Conservation (phyloP, 495 filamentous ascomycete genomes). For the Cairneyella variabilis region DNA sequence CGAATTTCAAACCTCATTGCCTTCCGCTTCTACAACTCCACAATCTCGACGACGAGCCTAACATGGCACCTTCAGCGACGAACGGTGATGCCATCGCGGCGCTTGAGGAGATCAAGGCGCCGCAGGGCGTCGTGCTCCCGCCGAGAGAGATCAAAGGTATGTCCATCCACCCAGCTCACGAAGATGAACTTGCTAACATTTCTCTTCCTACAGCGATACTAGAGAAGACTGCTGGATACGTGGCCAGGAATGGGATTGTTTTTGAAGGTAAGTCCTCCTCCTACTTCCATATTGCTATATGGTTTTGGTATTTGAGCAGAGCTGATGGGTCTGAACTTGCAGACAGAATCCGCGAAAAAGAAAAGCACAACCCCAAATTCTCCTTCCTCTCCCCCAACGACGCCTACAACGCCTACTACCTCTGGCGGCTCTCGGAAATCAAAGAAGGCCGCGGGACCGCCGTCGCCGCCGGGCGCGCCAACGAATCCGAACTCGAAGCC, state of each 20-base stretch:
- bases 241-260: conserved; percentile 73
- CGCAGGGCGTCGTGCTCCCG: conserved; percentile 78
- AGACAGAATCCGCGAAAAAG: conserved; percentile 83
- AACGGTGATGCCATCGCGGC: conserved; percentile 51
- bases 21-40: too few relatives aligned
- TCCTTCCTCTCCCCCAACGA: conserved; percentile 81
- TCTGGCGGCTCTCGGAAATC: conserved; percentile 86
- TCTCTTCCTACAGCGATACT: conserved; percentile 60
- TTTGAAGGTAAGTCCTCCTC: conserved; percentile 63
- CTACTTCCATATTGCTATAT: too few relatives aligned
- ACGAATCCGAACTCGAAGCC: conserved; percentile 53
- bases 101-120: conserved; percentile 62
- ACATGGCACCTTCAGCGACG: conserved; percentile 44
- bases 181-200: conserved; percentile 30
- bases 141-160: conserved; percentile 73
- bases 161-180: conserved; percentile 21
- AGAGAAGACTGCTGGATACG: conserved; percentile 95
- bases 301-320: neutral
- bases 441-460: conserved; percentile 75
- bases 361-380: conserved; percentile 83
- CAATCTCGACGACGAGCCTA: too few relatives aligned
- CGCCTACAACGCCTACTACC: conserved; percentile 82
- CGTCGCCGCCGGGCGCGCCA: conserved; percentile 71
- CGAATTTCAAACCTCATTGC: too few relatives aligned
- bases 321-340: conserved; percentile 22